phyloP scores from a whole-genome alignment of 352 stramenopile species.

The Phytophthora ohioensis region DNA sequence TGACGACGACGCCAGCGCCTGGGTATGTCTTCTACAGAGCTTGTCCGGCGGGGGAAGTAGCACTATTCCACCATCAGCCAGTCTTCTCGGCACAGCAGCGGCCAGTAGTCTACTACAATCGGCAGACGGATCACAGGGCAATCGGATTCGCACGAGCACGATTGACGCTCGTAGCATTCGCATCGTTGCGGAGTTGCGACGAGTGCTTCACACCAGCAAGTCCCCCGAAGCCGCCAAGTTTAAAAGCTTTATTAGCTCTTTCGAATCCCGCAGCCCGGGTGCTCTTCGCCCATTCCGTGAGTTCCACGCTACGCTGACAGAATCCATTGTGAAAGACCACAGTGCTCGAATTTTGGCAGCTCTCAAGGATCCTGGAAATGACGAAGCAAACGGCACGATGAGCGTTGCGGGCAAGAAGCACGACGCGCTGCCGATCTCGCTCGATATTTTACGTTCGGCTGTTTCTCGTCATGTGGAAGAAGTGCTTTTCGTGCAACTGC shows the following conservation, averaged over 20 bases:
- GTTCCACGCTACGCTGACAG: constrained; percentile 66
- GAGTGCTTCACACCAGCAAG: constrained; percentile 82
- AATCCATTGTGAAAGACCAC: constrained; percentile 73
- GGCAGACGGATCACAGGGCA: constrained; percentile 33
- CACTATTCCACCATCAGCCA: constrained; percentile 46
- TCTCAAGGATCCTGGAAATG: constrained; percentile 56
- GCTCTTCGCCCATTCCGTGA: constrained; percentile 69
- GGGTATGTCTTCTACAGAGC: constrained; percentile 86
- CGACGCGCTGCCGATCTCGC: constrained; percentile 47
- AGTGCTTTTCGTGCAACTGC: constrained; percentile 71
- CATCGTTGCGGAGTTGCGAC: constrained; percentile 84
- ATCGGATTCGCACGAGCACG: constrained; percentile 41
- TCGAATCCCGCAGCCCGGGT: constrained; percentile 54
- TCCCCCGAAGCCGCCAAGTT: constrained; percentile 75
- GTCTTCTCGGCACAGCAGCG: constrained; percentile 45
- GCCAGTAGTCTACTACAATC: constrained; percentile 49
- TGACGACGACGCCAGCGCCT: constrained; percentile 88
- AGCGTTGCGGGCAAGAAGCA: constrained; percentile 32
- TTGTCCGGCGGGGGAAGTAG: constrained; percentile 53
- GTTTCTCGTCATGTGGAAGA: constrained; percentile 87
- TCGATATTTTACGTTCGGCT: constrained; percentile 62
- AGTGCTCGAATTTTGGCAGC: constrained; percentile 66
- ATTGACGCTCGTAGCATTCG: constrained; percentile 79
- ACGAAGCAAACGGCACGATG: constrained; percentile 20
- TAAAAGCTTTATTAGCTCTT: constrained; percentile 69